Percentiles rank a stretch among this genome's conserved stretches.
Evolutionary conservation across 495 filamentous ascomycete genomes (phyloP).

Genomic region (Tricharina praecox): DNA sequence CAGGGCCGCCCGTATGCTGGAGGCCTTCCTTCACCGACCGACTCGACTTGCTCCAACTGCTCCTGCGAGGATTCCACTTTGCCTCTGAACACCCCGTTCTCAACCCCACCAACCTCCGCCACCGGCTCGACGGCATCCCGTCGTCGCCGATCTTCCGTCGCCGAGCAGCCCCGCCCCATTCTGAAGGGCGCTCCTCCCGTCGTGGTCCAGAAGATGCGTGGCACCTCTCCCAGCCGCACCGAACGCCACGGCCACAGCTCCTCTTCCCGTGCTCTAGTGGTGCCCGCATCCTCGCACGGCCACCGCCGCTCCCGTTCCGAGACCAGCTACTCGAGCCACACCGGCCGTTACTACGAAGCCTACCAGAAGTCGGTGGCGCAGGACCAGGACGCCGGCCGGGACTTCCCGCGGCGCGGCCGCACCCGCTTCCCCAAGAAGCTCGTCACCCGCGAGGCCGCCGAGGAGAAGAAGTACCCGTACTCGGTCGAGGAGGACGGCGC

Average conservation of each 20-base stretch:
- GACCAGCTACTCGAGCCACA: constrained; percentile 3
- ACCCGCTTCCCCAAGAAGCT: constrained; percentile 23
- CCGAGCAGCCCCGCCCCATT: constrained; percentile 8
- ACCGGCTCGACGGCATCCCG: not conserved
- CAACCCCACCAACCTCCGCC: constrained; percentile 9
- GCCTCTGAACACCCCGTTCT: constrained; percentile 23
- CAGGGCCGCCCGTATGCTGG: constrained; percentile 6
- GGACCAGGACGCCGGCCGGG: constrained; percentile 5
- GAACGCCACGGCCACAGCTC: constrained; percentile 2
- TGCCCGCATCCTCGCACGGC: constrained; percentile 13
- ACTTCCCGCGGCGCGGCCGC: constrained; percentile 16
- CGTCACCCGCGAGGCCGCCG: constrained; percentile 20
- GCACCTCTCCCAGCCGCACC: constrained; percentile 11
- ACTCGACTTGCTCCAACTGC: constrained; percentile 14
- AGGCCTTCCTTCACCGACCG: not conserved
- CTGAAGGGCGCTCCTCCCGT: constrained; percentile 2
- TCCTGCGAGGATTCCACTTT: constrained; percentile 22
- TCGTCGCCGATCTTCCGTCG: constrained; percentile 17
- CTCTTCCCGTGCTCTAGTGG: constrained; percentile 9
- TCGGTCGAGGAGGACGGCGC: constrained; percentile 18
- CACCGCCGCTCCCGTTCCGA: constrained; percentile 9
- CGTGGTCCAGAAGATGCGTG: constrained; percentile 1
- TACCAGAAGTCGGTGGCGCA: constrained; percentile 12
- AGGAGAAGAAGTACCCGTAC: constrained; percentile 19
- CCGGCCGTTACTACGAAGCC: constrained; percentile 13